Evolutionary conservation across 2,329 filamentous ascomycete species (phyloP).

Genomic region (Fusarium sacchari): DNA sequence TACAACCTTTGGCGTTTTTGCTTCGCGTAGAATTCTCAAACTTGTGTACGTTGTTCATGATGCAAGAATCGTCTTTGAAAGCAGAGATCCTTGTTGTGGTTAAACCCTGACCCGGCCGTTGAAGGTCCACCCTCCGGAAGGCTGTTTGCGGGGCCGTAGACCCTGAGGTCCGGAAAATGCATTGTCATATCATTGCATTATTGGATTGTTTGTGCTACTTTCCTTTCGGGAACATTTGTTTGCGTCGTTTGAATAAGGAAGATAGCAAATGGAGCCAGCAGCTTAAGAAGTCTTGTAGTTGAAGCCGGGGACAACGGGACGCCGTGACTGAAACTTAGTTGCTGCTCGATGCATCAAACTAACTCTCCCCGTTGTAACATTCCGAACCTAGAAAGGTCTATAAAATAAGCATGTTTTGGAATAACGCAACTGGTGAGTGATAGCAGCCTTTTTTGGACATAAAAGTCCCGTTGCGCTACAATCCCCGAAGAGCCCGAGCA

Average conservation of each 20-base stretch:
- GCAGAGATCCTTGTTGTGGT: background rate
- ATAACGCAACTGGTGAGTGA: background rate
- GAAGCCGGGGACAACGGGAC: background rate
- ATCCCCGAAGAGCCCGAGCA: background rate
- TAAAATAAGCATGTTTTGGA: background rate
- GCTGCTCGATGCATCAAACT: background rate
- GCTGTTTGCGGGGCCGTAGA: conserved; percentile 33
- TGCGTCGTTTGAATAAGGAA: background rate
- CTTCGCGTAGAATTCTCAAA: background rate
- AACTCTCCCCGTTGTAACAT: background rate
- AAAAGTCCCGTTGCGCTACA: background rate
- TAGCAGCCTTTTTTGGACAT: background rate
- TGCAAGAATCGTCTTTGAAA: conserved; percentile 6
- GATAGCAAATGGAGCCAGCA: background rate
- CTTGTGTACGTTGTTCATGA: conserved; percentile 6
- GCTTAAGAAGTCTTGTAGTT: no score
- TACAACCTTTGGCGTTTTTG: background rate
- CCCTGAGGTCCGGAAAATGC: conserved; percentile 9
- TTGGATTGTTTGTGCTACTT: background rate
- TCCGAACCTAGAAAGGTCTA: background rate
- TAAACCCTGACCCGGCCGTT: conserved; percentile 26
- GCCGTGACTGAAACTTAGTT: background rate
- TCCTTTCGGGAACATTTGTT: background rate
- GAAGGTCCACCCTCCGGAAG: conserved; percentile 21
- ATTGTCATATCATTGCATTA: conserved; percentile 6